phyloP scores from a whole-genome alignment of 2,329 filamentous ascomycete species.

The Sclerotinia borealis region DNA sequence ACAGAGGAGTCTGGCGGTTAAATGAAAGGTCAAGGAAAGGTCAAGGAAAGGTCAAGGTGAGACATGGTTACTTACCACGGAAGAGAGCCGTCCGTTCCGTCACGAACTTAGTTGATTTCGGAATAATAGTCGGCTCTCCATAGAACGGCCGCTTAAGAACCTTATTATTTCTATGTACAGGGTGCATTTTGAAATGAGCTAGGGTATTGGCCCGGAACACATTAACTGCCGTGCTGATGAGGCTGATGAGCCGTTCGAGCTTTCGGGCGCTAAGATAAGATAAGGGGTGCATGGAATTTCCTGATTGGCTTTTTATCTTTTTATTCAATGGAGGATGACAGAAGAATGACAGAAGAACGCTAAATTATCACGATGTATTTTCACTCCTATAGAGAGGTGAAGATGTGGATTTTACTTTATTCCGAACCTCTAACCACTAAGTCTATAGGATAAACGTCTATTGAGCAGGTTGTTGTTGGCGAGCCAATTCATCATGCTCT shows the following conservation, averaged over 20 bases:
- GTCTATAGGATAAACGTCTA: conserved; percentile 7
- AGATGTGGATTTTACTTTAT: background rate
- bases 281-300: background rate
- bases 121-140: too few relatives aligned
- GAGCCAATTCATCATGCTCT: conserved; percentile 73
- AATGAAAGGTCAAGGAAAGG: too few relatives aligned
- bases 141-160: too few relatives aligned
- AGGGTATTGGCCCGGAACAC: too few relatives aligned
- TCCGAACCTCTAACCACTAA: background rate
- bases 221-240: too few relatives aligned
- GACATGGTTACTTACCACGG: too few relatives aligned
- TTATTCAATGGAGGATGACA: background rate
- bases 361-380: background rate
- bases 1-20: too few relatives aligned
- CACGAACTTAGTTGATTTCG: too few relatives aligned
- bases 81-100: too few relatives aligned
- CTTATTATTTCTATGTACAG: too few relatives aligned
- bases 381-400: background rate
- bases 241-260: background rate
- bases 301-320: background rate
- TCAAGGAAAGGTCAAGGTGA: too few relatives aligned
- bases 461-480: conserved; percentile 21
- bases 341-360: background rate
- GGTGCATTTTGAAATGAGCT: too few relatives aligned
- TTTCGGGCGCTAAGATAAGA: conserved; percentile 7